Evolutionary conservation across 352 stramenopile genomes (phyloP).

Genomic region (Phytopythium ostracodes): DNA sequence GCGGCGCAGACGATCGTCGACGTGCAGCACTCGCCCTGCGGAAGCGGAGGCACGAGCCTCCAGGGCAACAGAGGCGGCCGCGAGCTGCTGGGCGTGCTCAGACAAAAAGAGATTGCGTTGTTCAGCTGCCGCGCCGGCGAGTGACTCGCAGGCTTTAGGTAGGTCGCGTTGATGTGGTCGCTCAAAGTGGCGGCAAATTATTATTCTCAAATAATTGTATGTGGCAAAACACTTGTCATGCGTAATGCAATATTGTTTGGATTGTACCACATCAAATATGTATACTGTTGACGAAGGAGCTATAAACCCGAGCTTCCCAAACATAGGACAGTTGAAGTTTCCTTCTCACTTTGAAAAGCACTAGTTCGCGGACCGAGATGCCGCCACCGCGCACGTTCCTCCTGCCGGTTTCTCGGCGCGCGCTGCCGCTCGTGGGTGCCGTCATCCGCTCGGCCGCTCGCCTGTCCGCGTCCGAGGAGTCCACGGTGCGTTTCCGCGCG

Average conservation of each 20-base stretch:
- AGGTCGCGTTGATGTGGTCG: neutral
- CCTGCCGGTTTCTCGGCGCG: neutral
- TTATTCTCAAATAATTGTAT: neutral
- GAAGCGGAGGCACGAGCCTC: too few species aligned
- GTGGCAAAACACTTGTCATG: too few species aligned
- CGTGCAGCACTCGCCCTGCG: slow-evolving; percentile 7
- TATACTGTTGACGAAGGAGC: too few species aligned
- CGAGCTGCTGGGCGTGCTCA: slow-evolving; percentile 3
- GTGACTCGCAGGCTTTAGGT: neutral
- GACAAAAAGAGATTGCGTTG: slow-evolving; percentile 3
- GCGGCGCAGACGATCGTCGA: slow-evolving; percentile 13
- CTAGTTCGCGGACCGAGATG: neutral
- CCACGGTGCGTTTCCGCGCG: slow-evolving; percentile 3
- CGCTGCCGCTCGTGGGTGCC: neutral
- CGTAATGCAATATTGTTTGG: too few species aligned
- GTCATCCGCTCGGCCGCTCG: neutral
- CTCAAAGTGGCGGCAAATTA: neutral
- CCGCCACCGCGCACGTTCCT: neutral
- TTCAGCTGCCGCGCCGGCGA: neutral
- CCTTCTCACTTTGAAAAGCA: too few species aligned
- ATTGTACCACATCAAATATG: too few species aligned
- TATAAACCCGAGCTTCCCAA: too few species aligned
- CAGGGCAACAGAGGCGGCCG: neutral
- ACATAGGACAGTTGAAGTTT: neutral
- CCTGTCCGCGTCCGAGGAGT: neutral